Evolutionary conservation across 176 grass and related monocot species (phyloP).

Genomic region (Paspalum notatum): DNA sequence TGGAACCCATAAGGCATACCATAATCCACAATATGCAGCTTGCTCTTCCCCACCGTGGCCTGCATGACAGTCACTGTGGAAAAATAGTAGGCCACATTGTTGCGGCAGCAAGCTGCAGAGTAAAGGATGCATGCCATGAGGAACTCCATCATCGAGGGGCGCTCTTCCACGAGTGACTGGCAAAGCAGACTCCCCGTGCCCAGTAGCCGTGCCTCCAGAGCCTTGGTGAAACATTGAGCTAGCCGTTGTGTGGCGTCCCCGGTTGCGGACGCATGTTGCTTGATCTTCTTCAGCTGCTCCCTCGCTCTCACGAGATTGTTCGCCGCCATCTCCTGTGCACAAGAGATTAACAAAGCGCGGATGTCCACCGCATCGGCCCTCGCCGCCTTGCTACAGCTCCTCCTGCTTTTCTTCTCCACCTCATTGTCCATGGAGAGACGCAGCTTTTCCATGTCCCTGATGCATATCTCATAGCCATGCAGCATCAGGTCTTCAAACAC

Average conservation of each 20-base stretch:
- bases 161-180: slow-evolving; percentile 8
- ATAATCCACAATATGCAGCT: slow-evolving; percentile 53
- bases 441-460: background rate
- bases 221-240: slow-evolving; percentile 39
- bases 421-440: background rate
- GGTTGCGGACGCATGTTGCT: slow-evolving; percentile 39
- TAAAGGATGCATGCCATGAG: slow-evolving; percentile 46
- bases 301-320: slow-evolving; percentile 37
- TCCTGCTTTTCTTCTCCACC: background rate
- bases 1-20: slow-evolving; percentile 47
- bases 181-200: slow-evolving; percentile 54
- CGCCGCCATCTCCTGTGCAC: slow-evolving; percentile 52
- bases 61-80: background rate
- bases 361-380: slow-evolving; percentile 44
- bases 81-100: background rate
- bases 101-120: slow-evolving; percentile 36
- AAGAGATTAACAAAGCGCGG: slow-evolving; percentile 52
- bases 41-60: slow-evolving; percentile 21
- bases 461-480: background rate
- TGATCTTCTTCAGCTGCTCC: slow-evolving; percentile 58
- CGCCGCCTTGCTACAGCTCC: background rate
- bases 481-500: slow-evolving; percentile 48
- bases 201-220: slow-evolving; percentile 30
- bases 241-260: slow-evolving; percentile 66
- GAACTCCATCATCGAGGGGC: slow-evolving; percentile 20